Evolutionary conservation across 495 filamentous ascomycete species (phyloP).

Genomic region (Annulohypoxylon moriforme): DNA sequence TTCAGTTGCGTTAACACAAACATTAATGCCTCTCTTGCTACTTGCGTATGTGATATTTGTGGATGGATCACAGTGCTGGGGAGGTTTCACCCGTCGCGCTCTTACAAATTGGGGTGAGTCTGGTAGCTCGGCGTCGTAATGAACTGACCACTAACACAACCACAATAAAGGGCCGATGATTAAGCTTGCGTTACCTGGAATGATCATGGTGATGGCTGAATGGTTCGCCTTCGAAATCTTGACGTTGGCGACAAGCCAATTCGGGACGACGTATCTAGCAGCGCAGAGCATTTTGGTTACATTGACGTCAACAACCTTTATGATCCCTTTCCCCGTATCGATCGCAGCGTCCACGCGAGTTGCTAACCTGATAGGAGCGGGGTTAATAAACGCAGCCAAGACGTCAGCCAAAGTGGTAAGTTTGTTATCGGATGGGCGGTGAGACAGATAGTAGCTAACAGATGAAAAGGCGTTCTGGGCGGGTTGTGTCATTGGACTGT

Average conservation of each 20-base stretch:
- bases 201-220: constrained; percentile 94
- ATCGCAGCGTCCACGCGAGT: constrained; percentile 72
- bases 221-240: constrained; percentile 86
- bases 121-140: neutral
- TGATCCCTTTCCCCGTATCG: constrained; percentile 70
- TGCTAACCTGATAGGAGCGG: constrained; percentile 75
- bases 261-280: constrained; percentile 74
- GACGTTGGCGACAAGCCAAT: constrained; percentile 76
- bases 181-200: constrained; percentile 81
- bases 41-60: constrained; percentile 81
- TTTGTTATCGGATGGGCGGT: constrained; percentile 10
- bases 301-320: constrained; percentile 66
- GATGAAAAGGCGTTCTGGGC: constrained; percentile 63
- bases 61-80: constrained; percentile 85
- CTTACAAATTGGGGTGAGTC: constrained; percentile 78
- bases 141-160: constrained; percentile 20
- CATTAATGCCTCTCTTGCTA: constrained; percentile 78
- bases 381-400: constrained; percentile 75
- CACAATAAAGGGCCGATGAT: constrained; percentile 72
- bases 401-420: constrained; percentile 74
- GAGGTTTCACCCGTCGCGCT: constrained; percentile 76
- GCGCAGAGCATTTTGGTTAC: constrained; percentile 70
- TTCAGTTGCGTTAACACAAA: constrained; percentile 84
- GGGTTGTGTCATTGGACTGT: constrained; percentile 74
- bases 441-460: constrained; percentile 25